These are phyloP conservation scores for Puccinia triticina DNA, from an alignment of 1,284 basidiomycete genomes.

Conservation along the genomic window DNA sequence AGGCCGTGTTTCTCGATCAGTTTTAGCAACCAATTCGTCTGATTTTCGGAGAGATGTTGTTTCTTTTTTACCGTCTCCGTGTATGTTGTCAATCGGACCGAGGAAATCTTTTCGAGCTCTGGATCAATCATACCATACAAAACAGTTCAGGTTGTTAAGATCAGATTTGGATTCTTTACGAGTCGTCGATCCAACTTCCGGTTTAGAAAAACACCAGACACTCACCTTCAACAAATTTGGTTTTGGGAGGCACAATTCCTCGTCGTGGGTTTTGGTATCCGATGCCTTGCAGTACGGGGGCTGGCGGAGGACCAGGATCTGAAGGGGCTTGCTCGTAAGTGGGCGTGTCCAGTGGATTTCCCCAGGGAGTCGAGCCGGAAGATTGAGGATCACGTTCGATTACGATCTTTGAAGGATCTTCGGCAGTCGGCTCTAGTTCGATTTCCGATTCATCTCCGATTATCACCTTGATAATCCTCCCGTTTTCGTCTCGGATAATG, in stretches of 20 bases:
- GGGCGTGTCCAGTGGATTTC: constrained; percentile 12
- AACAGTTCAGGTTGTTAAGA: not conserved
- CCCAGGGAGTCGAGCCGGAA: constrained; percentile 24
- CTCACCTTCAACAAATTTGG: constrained; percentile 39
- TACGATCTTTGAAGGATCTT: constrained; percentile 23
- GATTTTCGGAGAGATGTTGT: constrained; percentile 25
- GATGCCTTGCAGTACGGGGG: constrained; percentile 9
- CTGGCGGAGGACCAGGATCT: not conserved
- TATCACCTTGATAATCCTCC: constrained; percentile 27
- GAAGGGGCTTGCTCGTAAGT: constrained; percentile 10
- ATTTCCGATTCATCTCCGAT: constrained; percentile 18
- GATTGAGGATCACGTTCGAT: not conserved
- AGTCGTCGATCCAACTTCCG: too few species aligned
- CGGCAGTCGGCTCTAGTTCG: constrained; percentile 3
- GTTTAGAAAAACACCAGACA: not conserved
- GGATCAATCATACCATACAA: not conserved
- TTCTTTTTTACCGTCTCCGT: constrained; percentile 26
- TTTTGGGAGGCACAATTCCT: constrained; percentile 22
- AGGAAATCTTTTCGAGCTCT: constrained; percentile 31
- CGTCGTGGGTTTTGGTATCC: constrained; percentile 23
- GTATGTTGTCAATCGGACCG: not conserved
- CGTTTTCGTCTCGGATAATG: constrained; percentile 30
- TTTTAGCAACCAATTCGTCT: constrained; percentile 19
- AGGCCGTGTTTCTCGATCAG: constrained; percentile 20
- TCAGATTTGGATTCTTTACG: not conserved